Conservation (phyloP, 2,329 filamentous ascomycete species). For the Stromatinia cepivora region DNA sequence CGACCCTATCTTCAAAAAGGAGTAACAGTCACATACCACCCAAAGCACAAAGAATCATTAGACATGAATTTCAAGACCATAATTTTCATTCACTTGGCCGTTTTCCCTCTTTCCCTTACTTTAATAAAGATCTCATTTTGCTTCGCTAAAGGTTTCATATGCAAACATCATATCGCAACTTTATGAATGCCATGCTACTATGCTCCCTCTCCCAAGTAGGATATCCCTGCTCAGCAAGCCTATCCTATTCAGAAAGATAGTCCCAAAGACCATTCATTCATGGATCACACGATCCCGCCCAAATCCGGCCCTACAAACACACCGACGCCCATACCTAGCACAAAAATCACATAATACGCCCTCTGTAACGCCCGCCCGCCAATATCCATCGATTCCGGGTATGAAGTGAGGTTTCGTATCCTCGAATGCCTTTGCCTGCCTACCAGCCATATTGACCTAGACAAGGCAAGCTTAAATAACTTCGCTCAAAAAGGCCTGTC, state of each 20-base stretch:
- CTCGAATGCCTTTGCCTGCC: slow-evolving; percentile 12
- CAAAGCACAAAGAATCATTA: background rate
- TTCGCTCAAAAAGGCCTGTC: slow-evolving; percentile 15
- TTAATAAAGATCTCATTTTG: slow-evolving; percentile 5
- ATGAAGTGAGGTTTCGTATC: slow-evolving; percentile 18
- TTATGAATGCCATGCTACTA: background rate
- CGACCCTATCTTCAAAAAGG: no score
- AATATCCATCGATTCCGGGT: slow-evolving; percentile 22
- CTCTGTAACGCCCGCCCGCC: slow-evolving; percentile 8
- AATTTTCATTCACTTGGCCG: background rate
- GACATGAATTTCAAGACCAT: background rate
- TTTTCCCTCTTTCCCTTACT: background rate
- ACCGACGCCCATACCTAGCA: background rate
- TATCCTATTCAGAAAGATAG: background rate
- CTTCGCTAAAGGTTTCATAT: slow-evolving; percentile 11
- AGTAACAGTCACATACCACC: background rate
- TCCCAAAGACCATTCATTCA: background rate
- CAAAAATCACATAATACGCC: slow-evolving; percentile 17
- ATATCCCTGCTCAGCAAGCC: background rate
- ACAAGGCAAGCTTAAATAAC: slow-evolving; percentile 11
- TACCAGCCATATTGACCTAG: slow-evolving; percentile 11
- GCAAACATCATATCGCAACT: slow-evolving; percentile 6
- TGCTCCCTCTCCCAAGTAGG: background rate
- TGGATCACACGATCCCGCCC: background rate
- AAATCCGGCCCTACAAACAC: background rate